phyloP scores from a whole-genome alignment of 2,329 filamentous ascomycete genomes.

The Drechslerella coelobrocha region DNA sequence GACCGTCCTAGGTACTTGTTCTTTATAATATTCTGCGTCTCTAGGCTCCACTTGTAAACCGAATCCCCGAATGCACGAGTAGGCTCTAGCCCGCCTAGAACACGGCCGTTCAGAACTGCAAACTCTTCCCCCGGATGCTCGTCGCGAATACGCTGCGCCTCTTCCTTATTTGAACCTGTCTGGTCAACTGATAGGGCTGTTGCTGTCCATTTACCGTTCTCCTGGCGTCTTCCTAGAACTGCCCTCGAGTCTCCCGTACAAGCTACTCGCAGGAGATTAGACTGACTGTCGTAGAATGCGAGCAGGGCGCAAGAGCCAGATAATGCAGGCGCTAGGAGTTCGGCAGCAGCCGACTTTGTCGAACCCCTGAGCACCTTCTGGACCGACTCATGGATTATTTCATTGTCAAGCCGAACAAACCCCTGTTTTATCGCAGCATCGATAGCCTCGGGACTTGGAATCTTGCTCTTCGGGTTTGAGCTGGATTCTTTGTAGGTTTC shows the following conservation, averaged over 20 bases:
- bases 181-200: constrained; percentile 90
- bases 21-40: constrained; percentile 82
- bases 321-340: constrained; percentile 87
- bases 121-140: constrained; percentile 89
- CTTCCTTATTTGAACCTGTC: constrained; percentile 85
- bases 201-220: constrained; percentile 88
- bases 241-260: constrained; percentile 97
- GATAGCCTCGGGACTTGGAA: constrained; percentile 79
- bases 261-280: constrained; percentile 87
- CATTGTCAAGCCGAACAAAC: constrained; percentile 85
- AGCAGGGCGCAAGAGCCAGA: constrained; percentile 97
- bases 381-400: constrained; percentile 92
- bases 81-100: constrained; percentile 89
- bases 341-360: constrained; percentile 87
- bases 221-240: constrained; percentile 77
- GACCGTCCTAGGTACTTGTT: constrained; percentile 85
- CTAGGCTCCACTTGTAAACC: constrained; percentile 91
- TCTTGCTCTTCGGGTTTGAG: constrained; percentile 64
- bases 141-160: constrained; percentile 79
- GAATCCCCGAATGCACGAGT: constrained; percentile 95
- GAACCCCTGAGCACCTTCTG: constrained; percentile 87
- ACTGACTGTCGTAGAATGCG: constrained; percentile 90
- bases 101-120: constrained; percentile 85
- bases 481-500: constrained; percentile 81
- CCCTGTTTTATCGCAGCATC: constrained; percentile 91